Percentiles rank a stretch among this genome's conserved stretches.
These are phyloP conservation scores for Exophiala xenobiotica DNA, from an alignment of 2,329 filamentous ascomycete genomes.

Conservation along the genomic window DNA sequence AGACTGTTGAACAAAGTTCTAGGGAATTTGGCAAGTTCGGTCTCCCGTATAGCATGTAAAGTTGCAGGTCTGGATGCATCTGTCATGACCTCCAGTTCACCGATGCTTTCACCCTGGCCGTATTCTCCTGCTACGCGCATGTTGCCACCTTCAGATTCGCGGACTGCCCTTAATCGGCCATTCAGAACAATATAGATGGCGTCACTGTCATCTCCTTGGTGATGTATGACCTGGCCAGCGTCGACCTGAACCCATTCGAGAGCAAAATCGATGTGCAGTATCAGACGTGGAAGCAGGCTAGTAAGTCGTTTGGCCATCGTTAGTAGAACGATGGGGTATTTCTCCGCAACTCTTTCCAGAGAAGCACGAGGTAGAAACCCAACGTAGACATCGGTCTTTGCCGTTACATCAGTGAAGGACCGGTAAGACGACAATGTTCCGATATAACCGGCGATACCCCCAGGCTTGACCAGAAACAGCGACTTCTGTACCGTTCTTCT, in stretches of 20 bases:
- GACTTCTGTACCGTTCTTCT: conserved; percentile 60
- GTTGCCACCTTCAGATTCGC: conserved; percentile 76
- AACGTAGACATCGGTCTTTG: conserved; percentile 97
- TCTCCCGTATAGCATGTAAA: conserved; percentile 92
- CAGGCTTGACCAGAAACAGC: conserved; percentile 88
- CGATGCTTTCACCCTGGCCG: conserved; percentile 95
- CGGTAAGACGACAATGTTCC: conserved; percentile 92
- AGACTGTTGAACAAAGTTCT: conserved; percentile 96
- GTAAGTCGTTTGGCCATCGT: conserved; percentile 97
- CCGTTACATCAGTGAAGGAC: conserved; percentile 94
- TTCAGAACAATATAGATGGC: conserved; percentile 98
- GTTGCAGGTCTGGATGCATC: conserved; percentile 89
- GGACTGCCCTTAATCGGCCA: conserved; percentile 79
- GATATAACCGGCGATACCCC: conserved; percentile 89
- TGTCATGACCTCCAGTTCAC: conserved; percentile 94
- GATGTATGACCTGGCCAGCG: conserved; percentile 90
- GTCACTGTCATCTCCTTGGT: conserved; percentile 92
- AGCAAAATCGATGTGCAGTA: conserved; percentile 96
- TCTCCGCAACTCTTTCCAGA: conserved; percentile 87
- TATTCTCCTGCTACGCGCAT: conserved; percentile 88
- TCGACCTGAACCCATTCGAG: conserved; percentile 98
- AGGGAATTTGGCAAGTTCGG: conserved; percentile 92
- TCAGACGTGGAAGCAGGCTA: conserved; percentile 79
- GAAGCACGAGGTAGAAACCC: conserved; percentile 85
- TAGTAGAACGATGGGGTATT: conserved; percentile 84